Evolutionary conservation across 176 grass and related monocot species (phyloP).

Genomic region (Ensete ventricosum): DNA sequence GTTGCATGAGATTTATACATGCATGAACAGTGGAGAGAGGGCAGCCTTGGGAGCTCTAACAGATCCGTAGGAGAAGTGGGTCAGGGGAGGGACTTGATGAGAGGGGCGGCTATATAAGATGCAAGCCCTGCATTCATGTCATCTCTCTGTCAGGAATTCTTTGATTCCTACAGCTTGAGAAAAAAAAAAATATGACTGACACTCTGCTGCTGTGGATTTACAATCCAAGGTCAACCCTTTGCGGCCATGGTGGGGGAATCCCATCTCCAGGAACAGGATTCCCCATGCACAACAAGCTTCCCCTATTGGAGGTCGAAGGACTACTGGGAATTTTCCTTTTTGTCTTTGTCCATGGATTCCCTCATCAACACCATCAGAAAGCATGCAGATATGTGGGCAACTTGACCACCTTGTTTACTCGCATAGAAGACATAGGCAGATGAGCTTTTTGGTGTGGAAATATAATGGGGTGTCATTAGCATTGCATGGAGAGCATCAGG

Average conservation of each 20-base stretch:
- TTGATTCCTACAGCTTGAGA: not conserved
- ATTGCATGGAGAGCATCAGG: not conserved
- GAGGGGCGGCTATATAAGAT: too few species aligned
- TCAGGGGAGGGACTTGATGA: too few species aligned
- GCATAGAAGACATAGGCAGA: not conserved
- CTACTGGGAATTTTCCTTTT: conserved; percentile 27
- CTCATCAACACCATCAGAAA: conserved; percentile 33
- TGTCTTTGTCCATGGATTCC: conserved; percentile 33
- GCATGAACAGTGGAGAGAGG: conserved; percentile 9
- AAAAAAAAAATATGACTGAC: conserved; percentile 6
- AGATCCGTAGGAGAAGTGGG: too few species aligned
- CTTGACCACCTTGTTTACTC: not conserved
- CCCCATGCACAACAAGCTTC: conserved; percentile 55
- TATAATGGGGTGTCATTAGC: not conserved
- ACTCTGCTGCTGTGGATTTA: conserved; percentile 33
- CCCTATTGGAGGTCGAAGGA: conserved; percentile 57
- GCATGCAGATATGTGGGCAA: not conserved
- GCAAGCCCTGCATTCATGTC: too few species aligned
- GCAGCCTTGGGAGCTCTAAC: not conserved
- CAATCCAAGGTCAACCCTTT: conserved; percentile 90
- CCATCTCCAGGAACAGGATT: conserved; percentile 70
- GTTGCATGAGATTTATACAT: not conserved
- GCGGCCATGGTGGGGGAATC: conserved; percentile 63
- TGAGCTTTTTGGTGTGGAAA: not conserved
- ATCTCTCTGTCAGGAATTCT: too few species aligned